Evolutionary conservation across 2,329 filamentous ascomycete genomes (phyloP), one percentile per base, ranked within the genome.

Genomic region (Cryphonectria naterciae): DNA sequence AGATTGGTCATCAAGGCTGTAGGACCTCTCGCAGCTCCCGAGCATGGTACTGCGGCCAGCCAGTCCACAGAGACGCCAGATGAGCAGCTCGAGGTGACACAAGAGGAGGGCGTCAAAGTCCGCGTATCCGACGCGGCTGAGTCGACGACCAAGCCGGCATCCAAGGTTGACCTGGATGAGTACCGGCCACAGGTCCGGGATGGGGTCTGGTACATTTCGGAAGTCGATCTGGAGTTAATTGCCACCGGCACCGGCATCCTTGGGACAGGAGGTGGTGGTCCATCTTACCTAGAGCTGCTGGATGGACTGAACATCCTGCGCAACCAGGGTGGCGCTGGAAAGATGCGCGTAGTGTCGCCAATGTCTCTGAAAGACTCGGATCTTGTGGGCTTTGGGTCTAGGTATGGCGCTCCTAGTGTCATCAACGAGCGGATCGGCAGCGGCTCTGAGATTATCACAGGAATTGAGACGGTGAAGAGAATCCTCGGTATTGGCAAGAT

Each of bases 401-500:
- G 83, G 78, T 85, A 84, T 60, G 83, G 83, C 3, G 82, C 81
- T 46, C 82, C 82, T 0, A 82, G 79, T 28, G 81, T 83, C 13
- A 80, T 80, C 56, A 81, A 80, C 46, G 81, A 83, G 74, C 77
- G 79, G 0, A 76, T 83, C 1, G 77, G 77, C 0, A 76, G 76
- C 1, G 82, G 81, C 4, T 79, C 74, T 22, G 81, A 82, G 72
- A 81, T 82, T 32, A 75, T 78, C 28, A 75, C 74, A 3, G 81
- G 80, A 0, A 80, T 82, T 61, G 78, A 82, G 56, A 79, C 79
- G 2, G 72, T 81, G 1, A 78, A 77, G 17, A 80, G 77, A 60
- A 76, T 81, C 13, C 65, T 78, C 32, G 78, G 78, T 3, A 75
- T 77, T 15, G 74, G 77, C n/a, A 73, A 75, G 0, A 78, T 82